Base-by-base conservation (phyloP, 768 basidiomycete species). In the Hemileccinum rubropunctum region DNA sequence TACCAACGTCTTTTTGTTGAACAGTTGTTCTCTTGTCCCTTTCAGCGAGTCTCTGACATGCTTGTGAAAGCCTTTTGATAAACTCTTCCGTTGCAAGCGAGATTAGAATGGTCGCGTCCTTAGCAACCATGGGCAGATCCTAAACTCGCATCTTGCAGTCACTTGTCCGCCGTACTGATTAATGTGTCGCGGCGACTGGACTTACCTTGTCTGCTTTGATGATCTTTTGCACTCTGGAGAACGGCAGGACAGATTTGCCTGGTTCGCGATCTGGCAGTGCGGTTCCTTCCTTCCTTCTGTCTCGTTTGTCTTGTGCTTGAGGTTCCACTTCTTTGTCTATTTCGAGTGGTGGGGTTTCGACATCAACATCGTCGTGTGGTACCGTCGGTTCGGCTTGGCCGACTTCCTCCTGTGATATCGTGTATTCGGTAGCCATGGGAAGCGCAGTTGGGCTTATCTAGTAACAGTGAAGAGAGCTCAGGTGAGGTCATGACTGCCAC, bases 61-160 rank as follows among this genome's bases (percentile, higher is more conserved):
- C 86, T 48, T 86, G 81, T 28, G 80, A 77, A 26, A 95, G 70
- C 43, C 83, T 78, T 64, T 81, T 83, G 45, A 95, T 85, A 56
- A 95, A 95, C 65, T 91, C 86, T 68, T 95, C 93, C 48, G 93
- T 85, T 6, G 91, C 91, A 23, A 91, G 71, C 18, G 88, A 82
- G 40, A 95, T 84, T 53, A 92, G 68, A 57, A 91, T 83, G 0
- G 82, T 78, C 20, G 90, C 91, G 46, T 95, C 92, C 62, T 76
- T 84, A 11, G 84, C 83, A 5, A 91, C 73, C 36, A 83, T 82
- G 0, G 87, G 83, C 45, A 92, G 77, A 39, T 91, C 89, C 89
- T 91, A 42, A 26, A 28, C 23, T 14, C 36, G 42, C 13, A 33
- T 47, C 35, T 35, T 33, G 37, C 36, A 36, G 49, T 52, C 46